A percentile compares a stretch with the other conserved stretches of the same genome.
Evolutionary conservation across 2,329 filamentous ascomycete genomes (phyloP).

Genomic region (Arthrobotrys pseudoclavata): DNA sequence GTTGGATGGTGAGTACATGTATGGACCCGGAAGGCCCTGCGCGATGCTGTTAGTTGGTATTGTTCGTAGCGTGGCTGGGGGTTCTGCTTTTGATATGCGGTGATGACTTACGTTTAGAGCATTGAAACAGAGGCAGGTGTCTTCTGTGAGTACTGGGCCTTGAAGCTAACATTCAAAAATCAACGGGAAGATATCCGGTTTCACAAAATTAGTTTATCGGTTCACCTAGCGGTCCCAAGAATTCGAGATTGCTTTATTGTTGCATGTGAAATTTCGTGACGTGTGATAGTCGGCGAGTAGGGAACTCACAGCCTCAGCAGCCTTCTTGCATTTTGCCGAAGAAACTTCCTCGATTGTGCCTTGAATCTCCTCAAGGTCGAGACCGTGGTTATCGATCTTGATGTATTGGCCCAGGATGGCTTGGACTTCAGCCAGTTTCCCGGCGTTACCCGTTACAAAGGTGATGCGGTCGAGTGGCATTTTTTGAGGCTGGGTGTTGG

Average conservation of each 20-base stretch:
- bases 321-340: constrained; percentile 84
- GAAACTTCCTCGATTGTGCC: constrained; percentile 93
- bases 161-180: constrained; percentile 72
- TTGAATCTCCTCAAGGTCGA: constrained; percentile 91
- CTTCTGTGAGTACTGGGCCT: constrained; percentile 93
- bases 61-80: too few relatives aligned
- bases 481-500: constrained; percentile 25
- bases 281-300: background rate
- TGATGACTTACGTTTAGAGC: constrained; percentile 73
- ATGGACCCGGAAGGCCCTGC: constrained; percentile 87
- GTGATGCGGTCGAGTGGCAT: constrained; percentile 75
- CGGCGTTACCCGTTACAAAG: constrained; percentile 96
- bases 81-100: too few relatives aligned
- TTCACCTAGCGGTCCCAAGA: background rate
- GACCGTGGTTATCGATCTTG: constrained; percentile 77
- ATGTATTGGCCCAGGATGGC: constrained; percentile 84
- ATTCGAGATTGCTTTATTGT: background rate
- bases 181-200: background rate
- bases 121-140: constrained; percentile 93
- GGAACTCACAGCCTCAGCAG: constrained; percentile 78
- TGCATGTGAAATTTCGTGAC: background rate
- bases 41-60: background rate
- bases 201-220: background rate
- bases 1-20: constrained; percentile 76
- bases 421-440: constrained; percentile 91